Conservation (phyloP, 805 yeast species). For the Candida golubevii region DNA sequence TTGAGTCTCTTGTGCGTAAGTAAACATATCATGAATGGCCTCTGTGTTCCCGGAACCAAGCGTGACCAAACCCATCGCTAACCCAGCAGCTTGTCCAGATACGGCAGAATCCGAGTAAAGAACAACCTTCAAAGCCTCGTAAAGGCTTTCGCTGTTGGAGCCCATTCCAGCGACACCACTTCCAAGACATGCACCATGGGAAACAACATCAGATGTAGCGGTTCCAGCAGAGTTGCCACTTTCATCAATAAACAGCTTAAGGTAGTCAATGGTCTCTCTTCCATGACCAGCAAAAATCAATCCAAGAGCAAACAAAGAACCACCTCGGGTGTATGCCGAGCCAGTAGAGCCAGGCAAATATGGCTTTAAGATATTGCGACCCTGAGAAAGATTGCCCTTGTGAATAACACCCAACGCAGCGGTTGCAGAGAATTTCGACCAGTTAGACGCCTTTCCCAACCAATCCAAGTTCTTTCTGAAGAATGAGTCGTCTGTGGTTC, state of each 20-base stretch:
- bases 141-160: constrained; percentile 64
- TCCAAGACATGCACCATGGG: constrained; percentile 96
- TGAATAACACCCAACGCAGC: constrained; percentile 98
- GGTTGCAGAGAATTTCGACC: constrained; percentile 97
- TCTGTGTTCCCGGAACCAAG: constrained; percentile 77
- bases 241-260: constrained; percentile 67
- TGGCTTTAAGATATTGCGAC: constrained; percentile 80
- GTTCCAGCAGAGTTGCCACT: constrained; percentile 61
- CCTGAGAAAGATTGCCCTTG: constrained; percentile 89
- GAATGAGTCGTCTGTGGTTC: constrained; percentile 92
- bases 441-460: constrained; percentile 95
- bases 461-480: constrained; percentile 89
- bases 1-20: constrained; percentile 90
- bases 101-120: constrained; percentile 87
- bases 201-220: constrained; percentile 71
- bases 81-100: constrained; percentile 94
- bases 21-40: constrained; percentile 73
- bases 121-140: constrained; percentile 78
- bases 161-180: constrained; percentile 98
- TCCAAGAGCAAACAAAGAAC: constrained; percentile 89
- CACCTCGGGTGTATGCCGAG: constrained; percentile 90
- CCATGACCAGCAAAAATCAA: constrained; percentile 96
- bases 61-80: constrained; percentile 94
- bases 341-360: constrained; percentile 81
- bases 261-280: constrained; percentile 73